Conservation (phyloP, 1,139 yeast genomes). For the Yamadazyma atmosphaerica region DNA sequence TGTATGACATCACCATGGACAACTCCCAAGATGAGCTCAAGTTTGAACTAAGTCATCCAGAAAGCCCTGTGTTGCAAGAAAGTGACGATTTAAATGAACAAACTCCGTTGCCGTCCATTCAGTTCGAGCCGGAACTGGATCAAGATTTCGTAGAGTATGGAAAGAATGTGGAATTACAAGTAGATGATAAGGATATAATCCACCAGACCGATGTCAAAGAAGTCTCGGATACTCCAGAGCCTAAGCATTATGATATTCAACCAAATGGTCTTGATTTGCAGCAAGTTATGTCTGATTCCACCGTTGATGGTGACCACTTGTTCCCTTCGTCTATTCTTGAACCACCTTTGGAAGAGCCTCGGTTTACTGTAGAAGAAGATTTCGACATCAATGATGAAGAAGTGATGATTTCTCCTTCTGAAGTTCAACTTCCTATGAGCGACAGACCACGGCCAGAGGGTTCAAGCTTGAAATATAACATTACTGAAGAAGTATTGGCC, state of each 20-base stretch:
- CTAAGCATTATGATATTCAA: not conserved
- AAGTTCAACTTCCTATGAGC: conserved; percentile 6
- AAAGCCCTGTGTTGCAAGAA: not conserved
- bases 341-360: conserved; percentile 9
- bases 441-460: conserved; percentile 2
- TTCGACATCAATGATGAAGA: conserved; percentile 9
- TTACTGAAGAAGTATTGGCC: conserved; percentile 11
- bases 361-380: conserved; percentile 8
- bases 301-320: conserved; percentile 3
- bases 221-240: conserved; percentile 4
- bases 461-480: conserved; percentile 6
- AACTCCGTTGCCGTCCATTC: conserved; percentile 1
- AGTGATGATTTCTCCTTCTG: conserved; percentile 9
- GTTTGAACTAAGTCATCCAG: not conserved
- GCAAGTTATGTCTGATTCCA: not conserved
- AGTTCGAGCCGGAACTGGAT: conserved; percentile 2
- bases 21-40: not conserved
- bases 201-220: conserved; percentile 12
- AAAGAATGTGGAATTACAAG: conserved; percentile 7
- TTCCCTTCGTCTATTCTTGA: conserved; percentile 10
- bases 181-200: conserved; percentile 8
- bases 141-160: conserved; percentile 9
- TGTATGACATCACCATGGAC: not conserved
- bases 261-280: not conserved
- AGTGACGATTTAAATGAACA: not conserved